Percentiles rank a stretch among this genome's conserved stretches.
Evolutionary conservation across 31 red algal genomes (phyloP).

Genomic region (Asparagopsis taxiformis): DNA sequence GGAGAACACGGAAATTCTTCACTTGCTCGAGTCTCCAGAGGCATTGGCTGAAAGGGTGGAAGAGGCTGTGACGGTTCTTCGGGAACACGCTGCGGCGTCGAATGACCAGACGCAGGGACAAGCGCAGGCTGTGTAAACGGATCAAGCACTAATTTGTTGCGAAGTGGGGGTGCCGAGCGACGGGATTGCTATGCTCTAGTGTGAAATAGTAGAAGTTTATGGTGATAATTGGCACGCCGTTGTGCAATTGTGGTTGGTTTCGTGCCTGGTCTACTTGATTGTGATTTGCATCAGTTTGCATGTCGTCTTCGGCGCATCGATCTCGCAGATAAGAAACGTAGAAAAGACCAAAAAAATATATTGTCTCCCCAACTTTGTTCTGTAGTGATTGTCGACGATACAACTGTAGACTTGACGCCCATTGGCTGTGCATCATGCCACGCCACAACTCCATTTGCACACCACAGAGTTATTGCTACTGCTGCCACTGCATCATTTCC

Average conservation of each 20-base stretch:
- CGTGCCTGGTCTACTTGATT: too few relatives aligned
- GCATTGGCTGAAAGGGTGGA: constrained; percentile 88
- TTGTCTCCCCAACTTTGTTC: background rate
- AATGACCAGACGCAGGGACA: constrained; percentile 8
- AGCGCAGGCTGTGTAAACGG: constrained; percentile 22
- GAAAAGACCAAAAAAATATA: constrained; percentile 50
- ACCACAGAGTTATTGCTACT: too few relatives aligned
- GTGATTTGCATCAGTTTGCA: too few relatives aligned
- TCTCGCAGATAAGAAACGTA: constrained; percentile 13
- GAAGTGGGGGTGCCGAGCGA: background rate
- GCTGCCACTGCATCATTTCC: too few relatives aligned
- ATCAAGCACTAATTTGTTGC: background rate
- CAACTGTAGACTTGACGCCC: too few relatives aligned
- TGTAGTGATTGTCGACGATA: too few relatives aligned
- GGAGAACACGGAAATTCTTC: constrained; percentile 96
- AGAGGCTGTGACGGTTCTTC: constrained; percentile 88
- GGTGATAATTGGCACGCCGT: too few relatives aligned
- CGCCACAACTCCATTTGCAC: too few relatives aligned
- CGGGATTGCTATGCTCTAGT: background rate
- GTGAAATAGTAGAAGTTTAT: too few relatives aligned
- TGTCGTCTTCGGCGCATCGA: too few relatives aligned
- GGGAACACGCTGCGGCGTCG: constrained; percentile 69
- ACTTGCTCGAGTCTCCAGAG: constrained; percentile 89
- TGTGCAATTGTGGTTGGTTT: too few relatives aligned
- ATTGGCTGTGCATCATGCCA: too few relatives aligned